phyloP scores from a whole-genome alignment of 441 rosid species.

The Capsella rubella region DNA sequence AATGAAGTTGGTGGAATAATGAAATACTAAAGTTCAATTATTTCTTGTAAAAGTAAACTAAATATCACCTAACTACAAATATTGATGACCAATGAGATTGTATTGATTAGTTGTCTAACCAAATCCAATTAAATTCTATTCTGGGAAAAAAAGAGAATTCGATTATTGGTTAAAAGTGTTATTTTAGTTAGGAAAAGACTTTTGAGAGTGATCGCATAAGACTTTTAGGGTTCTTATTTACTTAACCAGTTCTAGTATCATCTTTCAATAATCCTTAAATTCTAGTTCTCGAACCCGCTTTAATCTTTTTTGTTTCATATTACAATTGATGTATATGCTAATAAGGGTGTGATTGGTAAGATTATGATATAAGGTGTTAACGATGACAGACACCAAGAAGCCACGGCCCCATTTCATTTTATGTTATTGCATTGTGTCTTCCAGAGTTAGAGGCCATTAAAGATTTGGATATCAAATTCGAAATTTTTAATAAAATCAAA shows the following conservation, averaged over 20 bases:
- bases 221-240: slow-evolving; percentile 38
- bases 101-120: slow-evolving; percentile 47
- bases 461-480: too few relatives aligned
- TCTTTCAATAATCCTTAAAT: slow-evolving; percentile 35
- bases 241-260: slow-evolving; percentile 25
- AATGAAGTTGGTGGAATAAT: slow-evolving; percentile 32
- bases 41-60: slow-evolving; percentile 33
- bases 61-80: slow-evolving; percentile 30
- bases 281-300: slow-evolving; percentile 38
- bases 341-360: background rate
- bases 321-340: slow-evolving; percentile 3
- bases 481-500: too few relatives aligned
- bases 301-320: slow-evolving; percentile 24
- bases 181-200: slow-evolving; percentile 42
- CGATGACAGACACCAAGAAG: too few relatives aligned
- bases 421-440: too few relatives aligned
- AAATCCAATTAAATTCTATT: slow-evolving; percentile 48
- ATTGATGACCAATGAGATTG: slow-evolving; percentile 42
- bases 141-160: slow-evolving; percentile 9
- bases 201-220: slow-evolving; percentile 38
- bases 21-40: slow-evolving; percentile 19
- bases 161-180: slow-evolving; percentile 21
- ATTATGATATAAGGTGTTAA: too few relatives aligned
- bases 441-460: too few relatives aligned
- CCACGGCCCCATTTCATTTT: too few relatives aligned